Evolutionary conservation across 768 basidiomycete species (phyloP), one percentile per base, ranked within the genome.

Genomic region (Daedalea quercina): DNA sequence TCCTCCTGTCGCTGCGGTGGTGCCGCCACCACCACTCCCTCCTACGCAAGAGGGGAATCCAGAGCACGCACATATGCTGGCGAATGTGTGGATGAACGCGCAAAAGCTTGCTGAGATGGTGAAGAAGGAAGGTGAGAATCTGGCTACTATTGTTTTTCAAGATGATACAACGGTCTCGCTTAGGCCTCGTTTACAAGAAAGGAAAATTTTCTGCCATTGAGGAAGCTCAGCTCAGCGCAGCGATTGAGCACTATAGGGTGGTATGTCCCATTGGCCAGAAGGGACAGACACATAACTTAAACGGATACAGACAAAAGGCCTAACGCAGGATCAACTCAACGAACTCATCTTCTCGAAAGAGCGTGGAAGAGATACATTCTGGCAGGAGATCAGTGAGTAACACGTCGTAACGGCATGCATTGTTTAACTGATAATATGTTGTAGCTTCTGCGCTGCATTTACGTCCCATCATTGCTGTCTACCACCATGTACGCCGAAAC

Each of bases 191-290:
- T 2, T 91, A 89, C 66, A 90, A 85, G 70, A 90, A 90, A 67
- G 90, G 90, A 13, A 91, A 89, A 63, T 93, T 93, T 61, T 90
- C 88, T 23, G 79, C 84, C 0, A 81, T 82, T 40, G 90, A 93
- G 62, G 85, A 83, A 53, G 75, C 81, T 23, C 83, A 84, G 56
- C 67, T 91, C 1, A 75, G 70, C 56, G 65, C 67, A 13, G 89
- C 88, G 7, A 81, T 92, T 33, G 81, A 85, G 52, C 66, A 69
- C 9, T 90, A 83, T 63, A 76, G 77, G 50, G 59, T 66, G 19
- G 87, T 87, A 60, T 45, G 82, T 71, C 17, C 9, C 11, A 12
- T 11, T 1, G 17, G 11, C 22, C 15, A 15, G 22, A 26, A 12
- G 31, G 2, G 41, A 17, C 22, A 8, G n/a, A n/a, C n/a, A n/a